Conservation (phyloP, 257 asterid species). For the Pogostemon cablin region DNA sequence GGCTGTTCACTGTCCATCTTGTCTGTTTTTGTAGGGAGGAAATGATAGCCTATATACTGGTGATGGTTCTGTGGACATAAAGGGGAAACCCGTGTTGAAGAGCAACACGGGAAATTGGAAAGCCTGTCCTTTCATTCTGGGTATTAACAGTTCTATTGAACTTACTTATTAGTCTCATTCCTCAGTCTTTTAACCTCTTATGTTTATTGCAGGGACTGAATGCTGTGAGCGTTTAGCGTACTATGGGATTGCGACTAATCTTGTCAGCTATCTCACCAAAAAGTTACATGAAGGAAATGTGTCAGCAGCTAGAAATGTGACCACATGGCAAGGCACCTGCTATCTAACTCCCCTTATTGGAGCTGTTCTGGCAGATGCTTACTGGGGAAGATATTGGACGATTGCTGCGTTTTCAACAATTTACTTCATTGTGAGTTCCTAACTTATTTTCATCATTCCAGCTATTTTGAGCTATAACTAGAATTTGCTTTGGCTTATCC, state of each 20-base stretch:
- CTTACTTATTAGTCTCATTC: slow-evolving; percentile 5
- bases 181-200: slow-evolving; percentile 29
- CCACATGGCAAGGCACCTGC: slow-evolving; percentile 99
- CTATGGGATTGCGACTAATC: slow-evolving; percentile 93
- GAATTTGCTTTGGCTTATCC: slow-evolving; percentile 16
- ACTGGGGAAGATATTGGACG: slow-evolving; percentile 99
- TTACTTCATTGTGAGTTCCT: slow-evolving; percentile 71
- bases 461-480: slow-evolving; percentile 12
- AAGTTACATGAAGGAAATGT: slow-evolving; percentile 88
- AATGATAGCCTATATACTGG: slow-evolving; percentile 59
- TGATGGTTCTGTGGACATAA: slow-evolving; percentile 94
- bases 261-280: slow-evolving; percentile 85
- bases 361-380: slow-evolving; percentile 95
- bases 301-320: slow-evolving; percentile 93
- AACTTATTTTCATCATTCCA: slow-evolving; percentile 14
- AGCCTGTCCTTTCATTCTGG: slow-evolving; percentile 95
- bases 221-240: slow-evolving; percentile 98
- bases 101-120: slow-evolving; percentile 95
- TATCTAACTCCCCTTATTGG: slow-evolving; percentile 92
- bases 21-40: slow-evolving; percentile 46
- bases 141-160: slow-evolving; percentile 35
- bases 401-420: slow-evolving; percentile 92
- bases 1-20: background rate
- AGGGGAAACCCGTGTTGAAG: slow-evolving; percentile 88
- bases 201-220: slow-evolving; percentile 75